Conservation (phyloP, 1,284 basidiomycete genomes). For the Ceraceosorus guamensis region DNA sequence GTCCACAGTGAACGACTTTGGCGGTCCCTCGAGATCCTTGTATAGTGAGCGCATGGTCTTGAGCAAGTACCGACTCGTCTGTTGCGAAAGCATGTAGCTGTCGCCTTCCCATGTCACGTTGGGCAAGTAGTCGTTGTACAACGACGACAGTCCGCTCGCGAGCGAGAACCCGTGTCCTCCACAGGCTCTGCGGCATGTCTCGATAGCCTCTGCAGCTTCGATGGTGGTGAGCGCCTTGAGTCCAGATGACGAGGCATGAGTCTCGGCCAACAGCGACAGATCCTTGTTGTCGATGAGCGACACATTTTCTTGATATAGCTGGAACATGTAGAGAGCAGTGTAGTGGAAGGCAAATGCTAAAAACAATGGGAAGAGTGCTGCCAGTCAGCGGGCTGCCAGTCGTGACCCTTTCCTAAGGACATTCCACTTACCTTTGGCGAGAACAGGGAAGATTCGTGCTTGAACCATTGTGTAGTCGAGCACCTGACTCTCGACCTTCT, state of each 20-base stretch:
- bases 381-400: too few species aligned
- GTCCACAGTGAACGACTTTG: constrained; percentile 43
- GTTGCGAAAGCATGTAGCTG: constrained; percentile 50
- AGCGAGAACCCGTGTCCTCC: constrained; percentile 50
- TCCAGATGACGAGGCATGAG: constrained; percentile 48
- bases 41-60: constrained; percentile 45
- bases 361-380: too few species aligned
- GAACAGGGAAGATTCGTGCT: constrained; percentile 49
- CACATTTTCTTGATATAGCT: constrained; percentile 47
- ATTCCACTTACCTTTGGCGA: constrained; percentile 31
- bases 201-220: constrained; percentile 48
- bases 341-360: constrained; percentile 50
- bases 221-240: constrained; percentile 49
- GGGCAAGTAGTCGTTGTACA: constrained; percentile 38
- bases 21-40: constrained; percentile 21
- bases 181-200: constrained; percentile 49
- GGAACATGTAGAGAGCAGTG: constrained; percentile 47
- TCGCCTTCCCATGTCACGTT: constrained; percentile 49
- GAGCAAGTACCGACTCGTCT: constrained; percentile 49
- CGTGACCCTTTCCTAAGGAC: too few species aligned
- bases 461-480: constrained; percentile 50
- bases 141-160: constrained; percentile 37
- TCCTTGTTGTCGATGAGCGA: constrained; percentile 45
- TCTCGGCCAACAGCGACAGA: constrained; percentile 49
- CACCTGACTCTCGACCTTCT: constrained; percentile 49